Evolutionary conservation across 805 yeast species (phyloP), one percentile per base, ranked within the genome.

Genomic region (Cyberlindnera samutprakarnensis): DNA sequence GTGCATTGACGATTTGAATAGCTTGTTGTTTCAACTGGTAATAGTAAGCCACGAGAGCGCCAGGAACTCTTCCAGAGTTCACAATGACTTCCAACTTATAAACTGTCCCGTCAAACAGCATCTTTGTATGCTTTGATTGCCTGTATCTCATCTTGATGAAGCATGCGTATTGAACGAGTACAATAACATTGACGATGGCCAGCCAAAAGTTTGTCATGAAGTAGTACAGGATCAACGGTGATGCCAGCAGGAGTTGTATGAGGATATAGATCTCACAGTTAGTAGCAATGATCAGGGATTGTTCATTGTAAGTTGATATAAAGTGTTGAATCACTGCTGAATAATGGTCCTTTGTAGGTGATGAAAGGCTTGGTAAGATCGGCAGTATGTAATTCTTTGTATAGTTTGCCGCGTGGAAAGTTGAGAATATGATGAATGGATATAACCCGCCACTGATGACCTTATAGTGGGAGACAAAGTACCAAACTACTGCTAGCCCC

Each of bases 331-430:
- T 60, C 5, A 38, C 24, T 6, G 41, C 35, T 49, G 61, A 46
- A 39, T 48, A 25, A 43, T 51, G 36, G 53, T 21, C 54, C 36
- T 46, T 56, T 25, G 31, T 43, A 17, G 32, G 44, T 21, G 34
- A 43, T 32, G 40, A 23, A 14, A 47, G 25, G 4, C 47, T 26
- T 3, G 79, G 75, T 27, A 66, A 47, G 28, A 63, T 57, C 32
- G 80, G 79, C 36, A 78, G 58, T 37, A 79, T 50, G 43, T 63
- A 62, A 30, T 67, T 65, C 48, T 70, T 75, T 44, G 70, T 55
- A 54, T 78, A 80, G 26, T 70, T 66, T 47, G 77, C 61, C 6
- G 73, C 68, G 57, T 80, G 87, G 65, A 78, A 79, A 3, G 70
- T 38, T 5, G 85, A 75, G 54, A 68, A 80, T 30, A 78, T 66